These are phyloP conservation scores for Trametes meyenii DNA, from an alignment of 768 basidiomycete genomes.

Conservation along the genomic window DNA sequence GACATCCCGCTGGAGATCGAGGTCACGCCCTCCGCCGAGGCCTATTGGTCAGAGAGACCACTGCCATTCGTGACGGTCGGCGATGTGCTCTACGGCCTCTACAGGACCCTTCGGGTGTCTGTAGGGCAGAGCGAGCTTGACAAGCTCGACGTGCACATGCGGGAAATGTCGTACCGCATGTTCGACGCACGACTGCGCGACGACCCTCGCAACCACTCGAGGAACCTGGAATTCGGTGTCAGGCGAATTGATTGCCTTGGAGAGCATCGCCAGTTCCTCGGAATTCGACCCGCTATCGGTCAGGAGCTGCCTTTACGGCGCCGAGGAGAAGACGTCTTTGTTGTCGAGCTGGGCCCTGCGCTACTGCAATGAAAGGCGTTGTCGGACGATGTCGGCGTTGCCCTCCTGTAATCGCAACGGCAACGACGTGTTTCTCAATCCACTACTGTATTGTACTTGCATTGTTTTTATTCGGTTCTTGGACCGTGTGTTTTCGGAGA, in stretches of 20 bases:
- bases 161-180: neutral
- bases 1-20: slow-evolving; percentile 11
- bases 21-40: slow-evolving; percentile 29
- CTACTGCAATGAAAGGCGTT: neutral
- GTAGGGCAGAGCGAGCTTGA: slow-evolving; percentile 46
- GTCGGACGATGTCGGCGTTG: neutral
- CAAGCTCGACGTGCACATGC: slow-evolving; percentile 22
- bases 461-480: neutral
- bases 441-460: neutral
- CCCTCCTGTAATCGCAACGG: neutral
- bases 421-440: neutral
- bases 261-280: slow-evolving; percentile 2
- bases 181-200: slow-evolving; percentile 8
- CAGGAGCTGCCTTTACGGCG: neutral
- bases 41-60: slow-evolving; percentile 22
- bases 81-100: slow-evolving; percentile 52
- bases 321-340: slow-evolving; percentile 1
- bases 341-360: slow-evolving; percentile 10
- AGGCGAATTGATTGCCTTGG: slow-evolving; percentile 14
- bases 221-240: slow-evolving; percentile 11
- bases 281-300: slow-evolving; percentile 1
- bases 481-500: too few species aligned
- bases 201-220: slow-evolving; percentile 8
- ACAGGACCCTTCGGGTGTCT: slow-evolving; percentile 45
- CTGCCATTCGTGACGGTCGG: slow-evolving; percentile 41